These are phyloP conservation scores for Penicillium longicatenatum DNA, from an alignment of 495 filamentous ascomycete genomes.

Conservation along the genomic window DNA sequence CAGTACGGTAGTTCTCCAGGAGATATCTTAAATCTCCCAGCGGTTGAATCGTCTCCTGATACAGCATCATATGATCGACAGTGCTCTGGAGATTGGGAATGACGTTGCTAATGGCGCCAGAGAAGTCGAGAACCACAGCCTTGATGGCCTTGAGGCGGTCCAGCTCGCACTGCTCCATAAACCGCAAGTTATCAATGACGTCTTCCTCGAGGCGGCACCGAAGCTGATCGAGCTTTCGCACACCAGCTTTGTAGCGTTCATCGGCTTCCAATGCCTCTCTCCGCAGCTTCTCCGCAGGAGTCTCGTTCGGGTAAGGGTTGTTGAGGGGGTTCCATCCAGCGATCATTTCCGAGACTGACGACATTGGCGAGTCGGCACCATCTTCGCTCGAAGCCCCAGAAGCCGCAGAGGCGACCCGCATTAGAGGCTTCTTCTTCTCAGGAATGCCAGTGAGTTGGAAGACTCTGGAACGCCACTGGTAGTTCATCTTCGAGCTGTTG, in stretches of 20 bases:
- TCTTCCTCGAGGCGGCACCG: conserved; percentile 93
- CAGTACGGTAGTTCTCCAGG: conserved; percentile 96
- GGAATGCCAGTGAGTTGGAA: conserved; percentile 86
- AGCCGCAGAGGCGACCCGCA: conserved; percentile 69
- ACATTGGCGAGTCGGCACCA: conserved; percentile 69
- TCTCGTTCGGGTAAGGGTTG: conserved; percentile 88
- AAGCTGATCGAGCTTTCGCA: conserved; percentile 83
- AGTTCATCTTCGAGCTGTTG: conserved; percentile 95
- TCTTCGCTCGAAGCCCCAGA: conserved; percentile 46
- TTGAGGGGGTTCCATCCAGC: conserved; percentile 89
- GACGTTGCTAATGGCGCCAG: conserved; percentile 95
- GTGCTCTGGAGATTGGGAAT: conserved; percentile 94
- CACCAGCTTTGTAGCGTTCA: conserved; percentile 84
- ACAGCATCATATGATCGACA: conserved; percentile 97
- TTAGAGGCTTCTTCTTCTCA: conserved; percentile 75
- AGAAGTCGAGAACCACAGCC: conserved; percentile 95
- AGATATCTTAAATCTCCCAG: conserved; percentile 89
- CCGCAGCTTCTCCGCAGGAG: conserved; percentile 79
- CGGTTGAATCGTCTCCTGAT: conserved; percentile 97
- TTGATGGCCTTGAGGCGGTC: conserved; percentile 97
- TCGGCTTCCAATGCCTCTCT: conserved; percentile 90
- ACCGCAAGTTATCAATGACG: conserved; percentile 87
- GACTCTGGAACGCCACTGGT: conserved; percentile 92
- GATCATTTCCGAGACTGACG: conserved; percentile 83
- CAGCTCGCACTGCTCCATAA: conserved; percentile 96